A percentile compares a stretch with the other conserved stretches of the same genome.
Evolutionary conservation across 208 protist species (phyloP).

Genomic region (Trypanosoma scelopori): DNA sequence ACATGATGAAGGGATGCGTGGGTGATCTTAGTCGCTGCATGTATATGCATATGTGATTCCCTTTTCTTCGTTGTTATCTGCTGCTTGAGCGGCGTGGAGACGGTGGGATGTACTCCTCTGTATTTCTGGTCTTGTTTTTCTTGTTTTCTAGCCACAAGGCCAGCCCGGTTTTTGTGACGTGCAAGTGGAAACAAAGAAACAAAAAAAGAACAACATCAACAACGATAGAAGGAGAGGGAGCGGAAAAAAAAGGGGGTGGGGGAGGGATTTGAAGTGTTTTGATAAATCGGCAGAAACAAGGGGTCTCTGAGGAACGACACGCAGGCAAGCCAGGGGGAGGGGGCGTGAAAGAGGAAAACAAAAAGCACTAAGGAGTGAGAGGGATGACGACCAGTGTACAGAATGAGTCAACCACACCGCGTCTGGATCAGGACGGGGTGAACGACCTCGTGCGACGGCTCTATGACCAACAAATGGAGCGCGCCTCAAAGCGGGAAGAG

Average conservation of each 20-base stretch:
- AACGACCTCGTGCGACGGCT: constrained; percentile 73
- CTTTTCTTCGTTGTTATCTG: constrained; percentile 17
- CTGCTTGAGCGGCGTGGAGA: background rate
- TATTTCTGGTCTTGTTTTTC: no score
- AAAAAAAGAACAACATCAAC: constrained; percentile 15
- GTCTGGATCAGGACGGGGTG: constrained; percentile 49
- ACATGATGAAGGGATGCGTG: background rate
- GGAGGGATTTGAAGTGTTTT: no score
- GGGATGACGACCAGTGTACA: constrained; percentile 23
- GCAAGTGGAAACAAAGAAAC: constrained; percentile 10
- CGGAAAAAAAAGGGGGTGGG: no score
- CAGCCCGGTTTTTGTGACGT: background rate
- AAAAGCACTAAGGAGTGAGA: background rate
- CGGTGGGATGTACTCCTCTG: no score
- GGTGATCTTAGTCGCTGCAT: background rate
- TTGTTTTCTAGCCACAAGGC: constrained; percentile 1
- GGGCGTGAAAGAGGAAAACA: no score
- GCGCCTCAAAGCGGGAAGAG: constrained; percentile 57
- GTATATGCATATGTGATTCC: background rate
- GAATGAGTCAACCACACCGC: constrained; percentile 15
- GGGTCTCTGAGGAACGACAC: no score
- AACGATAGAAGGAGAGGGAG: background rate
- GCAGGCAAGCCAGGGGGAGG: no score
- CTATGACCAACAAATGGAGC: constrained; percentile 80
- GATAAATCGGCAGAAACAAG: no score